Conservation (phyloP, 2,329 filamentous ascomycete genomes). For the Talaromyces sp. region DNA sequence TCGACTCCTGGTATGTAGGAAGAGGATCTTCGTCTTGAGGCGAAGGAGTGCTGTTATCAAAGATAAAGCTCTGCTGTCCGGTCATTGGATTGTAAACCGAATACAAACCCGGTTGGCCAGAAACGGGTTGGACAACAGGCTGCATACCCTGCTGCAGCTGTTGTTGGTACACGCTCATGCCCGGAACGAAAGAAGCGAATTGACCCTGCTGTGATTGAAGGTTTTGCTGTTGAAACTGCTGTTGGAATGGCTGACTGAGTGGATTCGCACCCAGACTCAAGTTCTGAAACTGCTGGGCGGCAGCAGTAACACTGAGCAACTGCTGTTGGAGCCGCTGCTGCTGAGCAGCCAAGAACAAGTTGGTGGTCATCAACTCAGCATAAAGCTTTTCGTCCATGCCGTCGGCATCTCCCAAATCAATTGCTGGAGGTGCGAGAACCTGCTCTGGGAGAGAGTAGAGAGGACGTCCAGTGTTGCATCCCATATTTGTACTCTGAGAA, state of each 20-base stretch:
- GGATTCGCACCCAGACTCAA: constrained; percentile 59
- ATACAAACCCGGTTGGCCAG: constrained; percentile 71
- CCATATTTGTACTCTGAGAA: constrained; percentile 21
- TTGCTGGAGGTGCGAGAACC: constrained; percentile 64
- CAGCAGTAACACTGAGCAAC: constrained; percentile 76
- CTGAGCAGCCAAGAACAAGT: constrained; percentile 87
- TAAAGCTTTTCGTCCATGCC: constrained; percentile 84
- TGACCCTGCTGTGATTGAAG: constrained; percentile 54
- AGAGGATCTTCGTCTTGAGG: constrained; percentile 43
- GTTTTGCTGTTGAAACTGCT: constrained; percentile 46
- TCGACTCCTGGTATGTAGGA: constrained; percentile 32
- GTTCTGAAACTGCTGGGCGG: constrained; percentile 76
- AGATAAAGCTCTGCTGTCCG: constrained; percentile 76
- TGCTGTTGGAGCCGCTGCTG: constrained; percentile 95
- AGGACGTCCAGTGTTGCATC: constrained; percentile 47
- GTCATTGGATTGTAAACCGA: constrained; percentile 81
- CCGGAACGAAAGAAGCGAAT: constrained; percentile 51
- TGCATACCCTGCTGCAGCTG: constrained; percentile 65
- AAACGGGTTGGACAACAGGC: constrained; percentile 60
- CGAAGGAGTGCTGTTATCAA: constrained; percentile 62
- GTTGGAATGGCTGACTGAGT: constrained; percentile 42
- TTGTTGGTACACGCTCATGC: constrained; percentile 60
- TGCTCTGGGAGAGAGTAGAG: constrained; percentile 76
- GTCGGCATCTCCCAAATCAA: constrained; percentile 66
- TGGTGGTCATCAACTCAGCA: constrained; percentile 84